Evolutionary conservation across 148 eudicot species (phyloP).

Genomic region (Nepenthes mirabilis): DNA sequence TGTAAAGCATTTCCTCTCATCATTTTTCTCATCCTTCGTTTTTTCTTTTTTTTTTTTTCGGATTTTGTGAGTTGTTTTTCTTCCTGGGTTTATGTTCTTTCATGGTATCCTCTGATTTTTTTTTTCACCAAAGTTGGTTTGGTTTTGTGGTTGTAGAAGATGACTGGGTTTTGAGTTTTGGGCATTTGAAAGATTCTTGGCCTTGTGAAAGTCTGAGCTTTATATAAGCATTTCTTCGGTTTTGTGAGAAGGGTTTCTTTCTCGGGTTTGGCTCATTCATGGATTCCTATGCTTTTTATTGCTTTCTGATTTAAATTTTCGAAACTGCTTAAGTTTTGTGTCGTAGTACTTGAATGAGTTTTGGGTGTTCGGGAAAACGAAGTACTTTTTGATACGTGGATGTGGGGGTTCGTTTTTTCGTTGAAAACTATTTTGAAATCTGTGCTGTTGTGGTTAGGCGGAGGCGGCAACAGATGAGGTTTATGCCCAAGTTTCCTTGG

Average conservation of each 20-base stretch:
- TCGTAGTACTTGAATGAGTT: neutral
- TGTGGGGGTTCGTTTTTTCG: neutral
- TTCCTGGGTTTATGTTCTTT: neutral
- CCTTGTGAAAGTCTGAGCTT: no score
- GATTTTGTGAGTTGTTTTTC: neutral
- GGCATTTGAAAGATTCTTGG: no score
- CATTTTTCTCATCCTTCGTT: neutral
- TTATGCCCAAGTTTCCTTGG: slow-evolving; percentile 77
- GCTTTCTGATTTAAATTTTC: neutral
- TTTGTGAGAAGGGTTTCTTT: neutral
- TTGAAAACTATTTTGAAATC: slow-evolving; percentile 16
- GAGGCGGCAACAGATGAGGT: slow-evolving; percentile 84
- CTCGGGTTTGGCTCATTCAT: no score
- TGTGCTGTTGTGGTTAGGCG: slow-evolving; percentile 40
- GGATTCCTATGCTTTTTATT: neutral
- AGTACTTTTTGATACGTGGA: neutral
- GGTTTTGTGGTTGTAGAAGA: no score
- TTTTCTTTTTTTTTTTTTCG: neutral
- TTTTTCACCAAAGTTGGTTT: no score
- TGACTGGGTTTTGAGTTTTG: no score
- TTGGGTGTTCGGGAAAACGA: neutral
- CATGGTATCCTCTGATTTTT: no score
- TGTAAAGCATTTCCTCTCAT: slow-evolving; percentile 24
- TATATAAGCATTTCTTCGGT: no score
- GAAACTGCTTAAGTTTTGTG: neutral